Evolutionary conservation across 1,284 basidiomycete genomes (phyloP), one percentile per base, ranked within the genome.

Genomic region (Pseudozyma pruni): DNA sequence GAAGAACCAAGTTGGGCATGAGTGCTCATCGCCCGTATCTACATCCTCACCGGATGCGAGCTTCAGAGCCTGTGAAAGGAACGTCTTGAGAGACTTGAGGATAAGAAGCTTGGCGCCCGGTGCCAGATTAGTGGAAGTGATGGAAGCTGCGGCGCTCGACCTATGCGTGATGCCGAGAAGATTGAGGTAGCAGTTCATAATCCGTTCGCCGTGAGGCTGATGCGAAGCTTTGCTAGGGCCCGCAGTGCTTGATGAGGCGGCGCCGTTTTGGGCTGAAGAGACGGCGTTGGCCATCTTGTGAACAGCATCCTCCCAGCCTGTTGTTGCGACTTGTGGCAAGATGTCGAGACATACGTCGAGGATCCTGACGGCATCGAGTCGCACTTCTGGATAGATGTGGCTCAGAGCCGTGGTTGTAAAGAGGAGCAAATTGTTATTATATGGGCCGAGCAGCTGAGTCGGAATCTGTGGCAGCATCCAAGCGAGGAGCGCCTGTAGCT

Each of bases 341-440:
- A 86, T 81, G 32, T 90, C 89, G 3, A 98, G 86, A 32, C 94
- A 86, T 14, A 96, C 82, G 76, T 92, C 88, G 45, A 98, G 84
- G 66, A 94, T 88, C 23, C 89, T 88, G 64, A 95, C 86, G 1
- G 93, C 93, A 79, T 98, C 95, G 40, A 97, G 86, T 9, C 93
- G 87, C 57, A 98, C 91, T 75, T 94, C 92, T 9, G 93, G 93
- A 81, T 94, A 95, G 56, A 98, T 96, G 77, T 96, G 91, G 0
- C 92, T 94, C 81, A 96, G 90, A 0, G 93, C 93, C 4, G 94
- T 95, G 2, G 92, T 89, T 0, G 90, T 89, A 82, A 93, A 96
- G 90, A 86, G 4, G 89, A 86, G 80, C 93, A 92, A 8, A 90
- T 92, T 4, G 85, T 75, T 2, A 93, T 83, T 51, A 88, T 86